These are phyloP conservation scores for Conoideocrella luteorostrata DNA, from an alignment of 2,329 filamentous ascomycete genomes.

Conservation along the genomic window DNA sequence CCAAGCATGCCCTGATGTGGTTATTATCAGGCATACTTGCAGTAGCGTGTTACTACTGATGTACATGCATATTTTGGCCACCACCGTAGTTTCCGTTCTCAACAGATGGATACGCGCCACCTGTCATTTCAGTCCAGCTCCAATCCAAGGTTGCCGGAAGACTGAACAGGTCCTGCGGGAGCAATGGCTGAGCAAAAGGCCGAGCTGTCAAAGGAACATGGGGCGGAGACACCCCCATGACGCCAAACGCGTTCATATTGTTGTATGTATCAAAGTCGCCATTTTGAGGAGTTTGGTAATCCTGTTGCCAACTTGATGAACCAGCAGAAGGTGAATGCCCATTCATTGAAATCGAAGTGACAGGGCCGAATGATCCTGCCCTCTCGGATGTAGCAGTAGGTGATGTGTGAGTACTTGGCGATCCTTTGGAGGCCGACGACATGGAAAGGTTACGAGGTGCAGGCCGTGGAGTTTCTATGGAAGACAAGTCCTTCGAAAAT, in stretches of 20 bases:
- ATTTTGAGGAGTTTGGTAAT: slow-evolving; percentile 31
- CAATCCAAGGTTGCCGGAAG: slow-evolving; percentile 95
- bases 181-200: slow-evolving; percentile 72
- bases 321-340: slow-evolving; percentile 39
- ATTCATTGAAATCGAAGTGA: slow-evolving; percentile 19
- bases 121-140: slow-evolving; percentile 67
- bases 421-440: slow-evolving; percentile 3
- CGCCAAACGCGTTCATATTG: slow-evolving; percentile 39
- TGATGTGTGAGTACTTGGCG: slow-evolving; percentile 20
- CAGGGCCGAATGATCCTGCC: slow-evolving; percentile 17
- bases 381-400: slow-evolving; percentile 19
- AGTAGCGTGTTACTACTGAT: too few relatives aligned
- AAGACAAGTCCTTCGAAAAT: not conserved
- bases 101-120: slow-evolving; percentile 57
- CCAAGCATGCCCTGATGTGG: too few relatives aligned
- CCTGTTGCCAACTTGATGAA: slow-evolving; percentile 41
- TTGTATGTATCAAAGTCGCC: slow-evolving; percentile 38
- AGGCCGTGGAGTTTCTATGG: slow-evolving; percentile 8
- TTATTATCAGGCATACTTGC: too few relatives aligned
- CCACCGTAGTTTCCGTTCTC: slow-evolving; percentile 52
- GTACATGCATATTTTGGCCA: slow-evolving; percentile 4
- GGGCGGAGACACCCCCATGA: slow-evolving; percentile 17
- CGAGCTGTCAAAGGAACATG: slow-evolving; percentile 15
- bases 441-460: slow-evolving; percentile 5
- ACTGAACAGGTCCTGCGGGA: slow-evolving; percentile 90